These are phyloP conservation scores for Mortierella polycephala DNA, from an alignment of 371 early-diverging fungal genomes.

Conservation along the genomic window DNA sequence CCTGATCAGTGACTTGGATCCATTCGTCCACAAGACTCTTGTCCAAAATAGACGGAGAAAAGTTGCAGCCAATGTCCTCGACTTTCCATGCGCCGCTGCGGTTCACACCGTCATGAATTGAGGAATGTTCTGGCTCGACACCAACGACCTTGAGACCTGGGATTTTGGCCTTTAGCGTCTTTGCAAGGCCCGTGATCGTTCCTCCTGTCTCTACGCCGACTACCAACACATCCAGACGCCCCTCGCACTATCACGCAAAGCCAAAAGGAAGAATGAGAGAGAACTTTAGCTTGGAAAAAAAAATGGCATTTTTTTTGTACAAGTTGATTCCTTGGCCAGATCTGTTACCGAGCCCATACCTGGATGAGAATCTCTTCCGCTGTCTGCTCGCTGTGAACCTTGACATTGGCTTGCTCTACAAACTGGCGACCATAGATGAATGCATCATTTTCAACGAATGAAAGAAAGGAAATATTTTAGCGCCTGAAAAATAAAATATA, in stretches of 20 bases:
- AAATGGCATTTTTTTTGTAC: not conserved
- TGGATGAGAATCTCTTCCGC: constrained; percentile 79
- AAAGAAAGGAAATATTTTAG: not conserved
- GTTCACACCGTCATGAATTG: constrained; percentile 56
- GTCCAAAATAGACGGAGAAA: constrained; percentile 71
- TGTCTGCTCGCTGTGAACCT: constrained; percentile 56
- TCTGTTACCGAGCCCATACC: constrained; percentile 14
- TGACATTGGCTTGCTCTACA: constrained; percentile 29
- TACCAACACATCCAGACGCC: constrained; percentile 70
- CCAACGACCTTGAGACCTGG: constrained; percentile 71
- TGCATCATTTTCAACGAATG: constrained; percentile 2
- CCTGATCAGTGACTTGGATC: constrained; percentile 77
- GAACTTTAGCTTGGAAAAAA: not conserved
- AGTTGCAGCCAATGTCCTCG: constrained; percentile 81
- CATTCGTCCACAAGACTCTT: constrained; percentile 72
- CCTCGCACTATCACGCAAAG: constrained; percentile 56
- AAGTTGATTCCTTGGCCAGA: too few relatives aligned
- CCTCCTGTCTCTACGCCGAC: constrained; percentile 82
- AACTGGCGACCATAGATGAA: constrained; percentile 20
- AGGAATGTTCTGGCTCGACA: constrained; percentile 78
- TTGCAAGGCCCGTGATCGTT: constrained; percentile 71
- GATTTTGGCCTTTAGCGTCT: constrained; percentile 62
- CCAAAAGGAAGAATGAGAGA: not conserved
- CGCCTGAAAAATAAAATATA: constrained; percentile 1
- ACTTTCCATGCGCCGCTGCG: constrained; percentile 71